phyloP scores from a whole-genome alignment of 2,329 filamentous ascomycete species.

The Diaporthe nobilis region DNA sequence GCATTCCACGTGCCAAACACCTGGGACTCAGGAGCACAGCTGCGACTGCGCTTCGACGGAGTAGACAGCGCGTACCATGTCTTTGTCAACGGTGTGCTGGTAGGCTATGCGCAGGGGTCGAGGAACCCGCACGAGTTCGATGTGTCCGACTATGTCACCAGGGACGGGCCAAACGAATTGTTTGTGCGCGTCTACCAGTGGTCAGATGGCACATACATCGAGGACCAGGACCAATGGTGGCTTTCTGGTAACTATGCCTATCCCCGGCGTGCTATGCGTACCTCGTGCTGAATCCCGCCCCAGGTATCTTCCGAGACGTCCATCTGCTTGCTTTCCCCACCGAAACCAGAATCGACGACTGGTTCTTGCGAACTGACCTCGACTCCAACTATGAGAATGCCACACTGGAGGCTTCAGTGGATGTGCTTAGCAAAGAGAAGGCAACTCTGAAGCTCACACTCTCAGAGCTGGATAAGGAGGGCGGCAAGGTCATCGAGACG shows the following conservation, averaged over 20 bases:
- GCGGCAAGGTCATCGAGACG: slow-evolving; percentile 50
- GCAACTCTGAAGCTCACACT: slow-evolving; percentile 60
- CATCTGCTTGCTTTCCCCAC: slow-evolving; percentile 70
- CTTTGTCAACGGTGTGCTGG: slow-evolving; percentile 74
- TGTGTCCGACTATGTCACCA: slow-evolving; percentile 63
- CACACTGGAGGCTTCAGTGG: slow-evolving; percentile 63
- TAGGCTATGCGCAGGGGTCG: slow-evolving; percentile 79
- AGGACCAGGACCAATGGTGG: slow-evolving; percentile 81
- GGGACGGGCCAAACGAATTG: slow-evolving; percentile 64
- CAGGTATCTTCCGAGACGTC: slow-evolving; percentile 77
- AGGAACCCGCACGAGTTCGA: slow-evolving; percentile 81
- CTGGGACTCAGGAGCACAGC: slow-evolving; percentile 61
- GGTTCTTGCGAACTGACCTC: slow-evolving; percentile 68
- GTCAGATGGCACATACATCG: slow-evolving; percentile 78
- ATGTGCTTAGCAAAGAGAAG: slow-evolving; percentile 53
- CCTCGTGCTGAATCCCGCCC: neutral
- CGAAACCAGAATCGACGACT: slow-evolving; percentile 67
- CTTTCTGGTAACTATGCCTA: slow-evolving; percentile 61
- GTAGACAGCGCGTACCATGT: slow-evolving; percentile 80
- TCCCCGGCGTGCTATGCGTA: neutral
- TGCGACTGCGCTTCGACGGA: slow-evolving; percentile 78
- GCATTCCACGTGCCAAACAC: slow-evolving; percentile 66
- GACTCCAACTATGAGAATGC: slow-evolving; percentile 66
- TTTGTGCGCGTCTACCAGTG: slow-evolving; percentile 79
- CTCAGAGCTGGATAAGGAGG: slow-evolving; percentile 54